A percentile compares a stretch with the other conserved stretches of the same genome.
phyloP scores from a whole-genome alignment of 2,329 filamentous ascomycete genomes.

The Exophiala phaeomuriformis region DNA sequence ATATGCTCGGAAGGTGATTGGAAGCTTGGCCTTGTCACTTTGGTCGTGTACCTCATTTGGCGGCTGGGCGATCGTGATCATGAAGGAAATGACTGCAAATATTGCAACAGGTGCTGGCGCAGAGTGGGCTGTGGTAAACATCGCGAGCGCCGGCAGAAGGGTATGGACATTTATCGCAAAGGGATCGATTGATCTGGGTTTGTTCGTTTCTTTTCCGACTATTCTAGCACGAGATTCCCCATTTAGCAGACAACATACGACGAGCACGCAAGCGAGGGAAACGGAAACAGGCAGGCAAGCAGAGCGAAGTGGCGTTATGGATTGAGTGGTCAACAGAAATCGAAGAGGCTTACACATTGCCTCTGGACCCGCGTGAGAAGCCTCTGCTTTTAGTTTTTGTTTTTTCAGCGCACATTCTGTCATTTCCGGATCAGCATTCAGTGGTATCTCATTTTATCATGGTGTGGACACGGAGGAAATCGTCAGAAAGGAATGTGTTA shows the following conservation, averaged over 20 bases:
- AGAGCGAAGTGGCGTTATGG: conserved; percentile 16
- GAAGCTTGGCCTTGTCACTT: not conserved
- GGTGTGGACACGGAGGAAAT: not conserved
- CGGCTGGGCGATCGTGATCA: not conserved
- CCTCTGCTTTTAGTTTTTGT: not conserved
- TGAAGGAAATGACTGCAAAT: not conserved
- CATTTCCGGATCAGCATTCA: not conserved
- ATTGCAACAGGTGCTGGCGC: not conserved
- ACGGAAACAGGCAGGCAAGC: not conserved
- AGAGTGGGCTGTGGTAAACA: not conserved
- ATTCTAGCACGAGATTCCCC: conserved; percentile 23
- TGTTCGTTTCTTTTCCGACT: conserved; percentile 1
- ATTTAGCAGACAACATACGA: conserved; percentile 15
- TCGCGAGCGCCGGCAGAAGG: not conserved
- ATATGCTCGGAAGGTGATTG: conserved; percentile 43
- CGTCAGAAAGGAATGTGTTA: not conserved
- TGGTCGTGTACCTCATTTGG: not conserved
- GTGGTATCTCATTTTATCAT: no score
- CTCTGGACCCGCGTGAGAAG: not conserved
- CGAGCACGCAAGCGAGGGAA: not conserved
- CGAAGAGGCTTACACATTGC: conserved; percentile 3
- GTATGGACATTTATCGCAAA: no score
- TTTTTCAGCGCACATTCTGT: not conserved
- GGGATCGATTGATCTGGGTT: not conserved
- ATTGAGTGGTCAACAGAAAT: conserved; percentile 1